Conservation (phyloP, 495 filamentous ascomycete genomes). For the Talaromyces borbonicus region DNA sequence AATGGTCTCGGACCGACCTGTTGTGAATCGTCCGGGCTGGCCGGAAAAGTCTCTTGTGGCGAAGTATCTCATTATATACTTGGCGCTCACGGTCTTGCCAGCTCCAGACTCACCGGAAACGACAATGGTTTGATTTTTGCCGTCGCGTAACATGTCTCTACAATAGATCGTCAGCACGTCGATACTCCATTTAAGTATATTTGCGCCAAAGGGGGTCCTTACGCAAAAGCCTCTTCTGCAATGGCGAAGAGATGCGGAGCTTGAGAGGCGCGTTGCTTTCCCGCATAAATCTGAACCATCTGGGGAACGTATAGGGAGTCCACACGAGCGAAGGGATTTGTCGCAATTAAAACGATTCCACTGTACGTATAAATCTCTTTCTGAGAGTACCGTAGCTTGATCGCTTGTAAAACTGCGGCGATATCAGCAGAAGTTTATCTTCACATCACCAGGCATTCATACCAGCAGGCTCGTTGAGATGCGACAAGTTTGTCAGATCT, state of each 20-base stretch:
- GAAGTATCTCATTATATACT: conserved; percentile 99
- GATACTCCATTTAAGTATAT: background rate
- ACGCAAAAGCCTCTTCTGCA: conserved; percentile 97
- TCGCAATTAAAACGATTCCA: conserved; percentile 96
- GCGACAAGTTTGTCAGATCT: conserved; percentile 93
- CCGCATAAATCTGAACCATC: conserved; percentile 98
- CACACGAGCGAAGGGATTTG: conserved; percentile 95
- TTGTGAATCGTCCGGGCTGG: conserved; percentile 67
- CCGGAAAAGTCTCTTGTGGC: conserved; percentile 93
- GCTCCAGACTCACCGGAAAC: conserved; percentile 98
- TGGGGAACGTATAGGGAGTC: conserved; percentile 98
- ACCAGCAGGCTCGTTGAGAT: conserved; percentile 98
- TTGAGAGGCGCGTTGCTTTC: conserved; percentile 91
- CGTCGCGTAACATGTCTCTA: conserved; percentile 95
- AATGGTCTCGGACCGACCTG: conserved; percentile 76
- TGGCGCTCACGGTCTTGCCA: conserved; percentile 97
- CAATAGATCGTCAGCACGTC: conserved; percentile 3
- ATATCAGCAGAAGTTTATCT: conserved; percentile 23
- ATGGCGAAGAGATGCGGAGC: conserved; percentile 98
- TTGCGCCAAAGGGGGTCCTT: conserved; percentile 33
- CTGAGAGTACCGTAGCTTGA: conserved; percentile 93
- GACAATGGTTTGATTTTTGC: conserved; percentile 95
- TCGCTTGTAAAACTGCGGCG: conserved; percentile 81
- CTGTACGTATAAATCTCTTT: conserved; percentile 99
- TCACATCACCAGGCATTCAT: conserved; percentile 20